These are phyloP conservation scores for Phialophora macrospora DNA, from an alignment of 2,329 filamentous ascomycete genomes.

Conservation along the genomic window DNA sequence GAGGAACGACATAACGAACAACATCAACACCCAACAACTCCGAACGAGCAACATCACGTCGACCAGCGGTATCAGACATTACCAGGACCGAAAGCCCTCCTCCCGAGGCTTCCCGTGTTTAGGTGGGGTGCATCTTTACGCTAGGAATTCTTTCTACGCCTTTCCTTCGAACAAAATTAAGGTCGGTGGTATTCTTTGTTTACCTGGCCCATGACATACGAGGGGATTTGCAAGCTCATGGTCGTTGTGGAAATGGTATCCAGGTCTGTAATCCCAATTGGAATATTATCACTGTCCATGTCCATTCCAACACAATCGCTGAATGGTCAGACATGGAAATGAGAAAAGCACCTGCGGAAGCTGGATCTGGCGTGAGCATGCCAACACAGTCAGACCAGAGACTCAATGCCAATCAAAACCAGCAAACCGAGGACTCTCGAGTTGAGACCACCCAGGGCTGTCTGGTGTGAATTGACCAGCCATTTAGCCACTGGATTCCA, in stretches of 20 bases:
- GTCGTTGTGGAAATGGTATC: neutral
- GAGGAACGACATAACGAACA: conserved; percentile 21
- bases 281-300: neutral
- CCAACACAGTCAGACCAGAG: neutral
- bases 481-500: neutral
- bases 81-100: neutral
- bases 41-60: neutral
- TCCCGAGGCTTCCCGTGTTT: conserved; percentile 5
- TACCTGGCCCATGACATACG: neutral
- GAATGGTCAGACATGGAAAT: neutral
- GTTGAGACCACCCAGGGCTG: neutral
- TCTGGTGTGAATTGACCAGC: neutral
- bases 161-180: neutral
- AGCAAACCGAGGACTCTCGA: neutral
- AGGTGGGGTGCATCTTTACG: conserved; percentile 6
- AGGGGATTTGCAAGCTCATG: neutral
- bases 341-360: neutral
- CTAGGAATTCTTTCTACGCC: neutral
- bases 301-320: neutral
- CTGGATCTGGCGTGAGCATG: neutral
- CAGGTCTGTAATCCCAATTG: neutral
- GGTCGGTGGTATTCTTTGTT: neutral
- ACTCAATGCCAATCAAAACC: neutral
- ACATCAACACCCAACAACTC: neutral
- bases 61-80: conserved; percentile 2